Base-by-base conservation (phyloP, 2,329 filamentous ascomycete genomes). In the Celoporthe dispersa region DNA sequence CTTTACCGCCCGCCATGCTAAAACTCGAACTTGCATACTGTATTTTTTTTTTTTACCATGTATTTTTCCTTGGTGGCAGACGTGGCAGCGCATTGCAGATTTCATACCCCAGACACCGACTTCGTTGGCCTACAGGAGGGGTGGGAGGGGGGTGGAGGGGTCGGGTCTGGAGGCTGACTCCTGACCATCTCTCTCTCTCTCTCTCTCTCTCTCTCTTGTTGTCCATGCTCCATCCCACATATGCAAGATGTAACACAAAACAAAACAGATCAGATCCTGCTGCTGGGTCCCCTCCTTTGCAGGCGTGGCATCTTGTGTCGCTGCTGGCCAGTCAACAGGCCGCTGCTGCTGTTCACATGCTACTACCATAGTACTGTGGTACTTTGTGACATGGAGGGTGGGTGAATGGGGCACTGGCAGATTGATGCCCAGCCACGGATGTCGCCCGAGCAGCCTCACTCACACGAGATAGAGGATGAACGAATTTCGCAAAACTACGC, bases 11-110 rank as follows among this genome's bases (percentile, higher is more conserved):
- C 25, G 25, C 53, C 44, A n/a, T 48, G 44, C 44, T 48, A 57
- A 57, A 39, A 51, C 14, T 19, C 39, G n/a, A 64, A n/a, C 12
- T n/a, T 63, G 35, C 35, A 64, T 19, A 63, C 44, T 22, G 44
- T 22, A 51, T 51, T n/a, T 25, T 1, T 12, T 41, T 41, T 41
- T 48, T n/a, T 6, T 39, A 44, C 41, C 12, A 41, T 41, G 39
- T 41, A 41, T 14, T 41, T 8, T 48, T 22, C n/a, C 22, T 62
- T 59, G 53, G 37, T 44, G n/a, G 35, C 35, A 44, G 51, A 66
- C 64, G 64, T 66, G 64, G 64, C 64, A 66, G 53, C 64, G 53
- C 64, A 66, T 66, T 57, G 64, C 64, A 57, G 33, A 59, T 57
- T 48, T n/a, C 19, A 22, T n/a, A 48, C 28, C 35, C 63, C 19